phyloP scores from a whole-genome alignment of 345 rosid species.

The Arabis alpina region DNA sequence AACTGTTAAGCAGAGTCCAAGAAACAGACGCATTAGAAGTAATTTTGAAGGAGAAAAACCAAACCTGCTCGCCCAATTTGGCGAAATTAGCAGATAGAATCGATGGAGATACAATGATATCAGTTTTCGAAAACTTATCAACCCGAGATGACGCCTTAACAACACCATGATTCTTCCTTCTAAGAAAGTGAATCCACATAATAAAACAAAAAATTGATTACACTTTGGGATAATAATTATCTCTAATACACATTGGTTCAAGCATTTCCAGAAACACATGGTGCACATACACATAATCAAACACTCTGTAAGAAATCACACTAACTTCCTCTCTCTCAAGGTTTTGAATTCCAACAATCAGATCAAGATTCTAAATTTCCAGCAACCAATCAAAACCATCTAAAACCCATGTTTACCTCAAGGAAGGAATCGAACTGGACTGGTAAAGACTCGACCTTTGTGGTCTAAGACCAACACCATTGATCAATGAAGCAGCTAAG shows the following conservation, averaged over 20 bases:
- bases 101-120: constrained; percentile 85
- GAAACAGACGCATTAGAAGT: not conserved
- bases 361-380: constrained; percentile 22
- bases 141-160: constrained; percentile 83
- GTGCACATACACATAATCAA: not conserved
- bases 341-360: not conserved
- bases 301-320: constrained; percentile 7
- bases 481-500: constrained; percentile 59
- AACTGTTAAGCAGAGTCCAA: not conserved
- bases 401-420: constrained; percentile 20
- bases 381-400: constrained; percentile 8
- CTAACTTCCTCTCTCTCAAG: constrained; percentile 1
- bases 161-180: constrained; percentile 55
- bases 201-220: constrained; percentile 10
- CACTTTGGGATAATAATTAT: not conserved
- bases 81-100: constrained; percentile 87
- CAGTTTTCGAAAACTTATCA: constrained; percentile 87
- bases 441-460: constrained; percentile 36
- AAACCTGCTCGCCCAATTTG: constrained; percentile 87
- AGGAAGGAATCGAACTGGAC: constrained; percentile 30
- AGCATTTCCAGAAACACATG: constrained; percentile 40
- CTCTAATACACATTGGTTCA: constrained; percentile 13
- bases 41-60: constrained; percentile 15
- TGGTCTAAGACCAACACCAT: constrained; percentile 58
- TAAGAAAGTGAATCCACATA: constrained; percentile 24